These are phyloP conservation scores for Entonaema liquescens DNA, from an alignment of 495 filamentous ascomycete genomes.

Conservation along the genomic window DNA sequence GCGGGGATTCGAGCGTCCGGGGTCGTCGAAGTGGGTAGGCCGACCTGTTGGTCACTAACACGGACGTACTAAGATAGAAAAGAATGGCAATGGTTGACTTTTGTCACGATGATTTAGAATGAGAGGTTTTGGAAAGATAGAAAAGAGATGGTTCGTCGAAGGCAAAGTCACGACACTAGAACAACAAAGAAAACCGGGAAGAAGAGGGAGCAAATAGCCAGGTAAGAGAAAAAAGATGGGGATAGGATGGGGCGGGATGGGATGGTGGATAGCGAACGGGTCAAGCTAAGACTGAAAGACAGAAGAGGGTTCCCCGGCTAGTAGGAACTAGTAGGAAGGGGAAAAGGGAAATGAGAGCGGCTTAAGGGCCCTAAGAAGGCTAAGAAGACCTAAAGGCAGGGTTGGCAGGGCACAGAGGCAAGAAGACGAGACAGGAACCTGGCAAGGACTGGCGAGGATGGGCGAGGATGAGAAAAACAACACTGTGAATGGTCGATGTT, in stretches of 20 bases:
- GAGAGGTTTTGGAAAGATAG: conserved; percentile 12
- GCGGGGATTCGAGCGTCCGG: conserved; percentile 43
- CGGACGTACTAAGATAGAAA: conserved; percentile 16
- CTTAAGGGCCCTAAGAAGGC: conserved; percentile 31
- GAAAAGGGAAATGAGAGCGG: conserved; percentile 38
- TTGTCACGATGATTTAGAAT: conserved; percentile 28
- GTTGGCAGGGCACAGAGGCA: conserved; percentile 32
- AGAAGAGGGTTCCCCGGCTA: conserved; percentile 31
- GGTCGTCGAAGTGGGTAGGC: conserved; percentile 29
- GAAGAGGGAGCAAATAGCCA: conserved; percentile 25
- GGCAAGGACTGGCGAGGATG: neutral
- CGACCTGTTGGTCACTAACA: conserved; percentile 11
- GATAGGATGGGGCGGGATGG: conserved; percentile 30
- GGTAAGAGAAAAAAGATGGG: conserved; percentile 34
- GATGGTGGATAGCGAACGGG: conserved; percentile 23
- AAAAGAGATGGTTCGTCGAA: conserved; percentile 34
- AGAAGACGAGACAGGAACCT: conserved; percentile 30
- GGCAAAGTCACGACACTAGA: conserved; percentile 19
- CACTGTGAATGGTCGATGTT: conserved; percentile 39
- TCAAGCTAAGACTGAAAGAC: conserved; percentile 17
- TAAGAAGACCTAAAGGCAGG: conserved; percentile 12
- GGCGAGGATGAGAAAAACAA: neutral
- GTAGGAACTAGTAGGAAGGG: conserved; percentile 15
- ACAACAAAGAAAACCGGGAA: conserved; percentile 20
- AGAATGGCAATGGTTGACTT: conserved; percentile 23